Evolutionary conservation across 208 protist species (phyloP).

Genomic region (Zelonia costaricensis): DNA sequence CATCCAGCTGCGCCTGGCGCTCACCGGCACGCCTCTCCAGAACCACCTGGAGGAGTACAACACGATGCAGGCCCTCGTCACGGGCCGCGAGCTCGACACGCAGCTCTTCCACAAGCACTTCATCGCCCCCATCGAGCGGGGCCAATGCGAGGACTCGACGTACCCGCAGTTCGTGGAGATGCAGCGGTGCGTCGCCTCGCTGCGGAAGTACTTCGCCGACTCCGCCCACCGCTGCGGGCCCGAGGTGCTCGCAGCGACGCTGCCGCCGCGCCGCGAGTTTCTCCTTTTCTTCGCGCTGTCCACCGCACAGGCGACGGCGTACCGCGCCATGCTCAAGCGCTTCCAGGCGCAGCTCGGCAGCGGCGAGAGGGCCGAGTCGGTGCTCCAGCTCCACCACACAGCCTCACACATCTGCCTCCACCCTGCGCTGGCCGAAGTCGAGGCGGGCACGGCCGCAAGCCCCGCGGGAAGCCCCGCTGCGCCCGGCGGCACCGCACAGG

Average conservation of each 20-base stretch:
- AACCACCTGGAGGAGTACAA: conserved; percentile 92
- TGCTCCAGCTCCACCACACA: conserved; percentile 59
- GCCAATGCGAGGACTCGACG: conserved; percentile 70
- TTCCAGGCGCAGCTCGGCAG: conserved; percentile 14
- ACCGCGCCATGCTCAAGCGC: conserved; percentile 53
- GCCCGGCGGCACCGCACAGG: background rate
- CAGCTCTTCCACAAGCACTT: conserved; percentile 66
- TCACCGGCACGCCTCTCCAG: conserved; percentile 91
- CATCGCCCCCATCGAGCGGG: conserved; percentile 60
- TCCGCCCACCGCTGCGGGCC: conserved; percentile 77
- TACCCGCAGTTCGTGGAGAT: conserved; percentile 75
- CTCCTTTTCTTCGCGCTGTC: conserved; percentile 73
- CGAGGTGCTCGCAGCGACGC: conserved; percentile 63
- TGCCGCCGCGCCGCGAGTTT: conserved; percentile 70
- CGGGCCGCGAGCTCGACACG: conserved; percentile 44
- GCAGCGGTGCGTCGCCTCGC: conserved; percentile 70
- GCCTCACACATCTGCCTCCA: conserved; percentile 80
- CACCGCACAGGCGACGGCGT: conserved; percentile 59
- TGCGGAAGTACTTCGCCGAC: conserved; percentile 65
- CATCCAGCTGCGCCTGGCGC: conserved; percentile 77
- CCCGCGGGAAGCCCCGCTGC: background rate
- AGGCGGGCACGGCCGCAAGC: too few species aligned
- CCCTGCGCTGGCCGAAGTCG: conserved; percentile 29
- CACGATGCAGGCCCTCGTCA: conserved; percentile 86
- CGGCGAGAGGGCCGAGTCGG: conserved; percentile 21